Percentiles rank a stretch among this genome's conserved stretches.
phyloP scores from a whole-genome alignment of 495 filamentous ascomycete species.

The Penicillium verhagenii region DNA sequence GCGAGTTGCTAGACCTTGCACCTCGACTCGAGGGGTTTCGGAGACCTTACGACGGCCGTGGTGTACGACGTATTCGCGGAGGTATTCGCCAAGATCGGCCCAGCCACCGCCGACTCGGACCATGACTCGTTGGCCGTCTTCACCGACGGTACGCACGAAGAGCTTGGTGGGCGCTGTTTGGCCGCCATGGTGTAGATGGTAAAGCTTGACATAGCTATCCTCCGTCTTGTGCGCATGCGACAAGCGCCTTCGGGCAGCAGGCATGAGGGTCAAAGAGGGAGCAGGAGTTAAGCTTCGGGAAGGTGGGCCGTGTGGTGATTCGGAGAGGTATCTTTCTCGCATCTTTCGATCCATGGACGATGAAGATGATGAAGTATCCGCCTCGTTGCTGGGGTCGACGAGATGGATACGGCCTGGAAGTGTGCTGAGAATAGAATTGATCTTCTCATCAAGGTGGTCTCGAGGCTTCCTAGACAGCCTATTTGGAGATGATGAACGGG shows the following conservation, averaged over 20 bases:
- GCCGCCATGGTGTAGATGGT: constrained; percentile 83
- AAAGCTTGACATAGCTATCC: constrained; percentile 75
- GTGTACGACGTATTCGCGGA: constrained; percentile 89
- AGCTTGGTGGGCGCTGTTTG: constrained; percentile 87
- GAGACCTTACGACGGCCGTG: constrained; percentile 60
- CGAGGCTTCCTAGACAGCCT: constrained; percentile 46
- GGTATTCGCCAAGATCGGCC: constrained; percentile 91
- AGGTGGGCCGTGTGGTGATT: constrained; percentile 35
- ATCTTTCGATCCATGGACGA: constrained; percentile 40
- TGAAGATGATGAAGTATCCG: constrained; percentile 31
- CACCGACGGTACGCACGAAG: constrained; percentile 87
- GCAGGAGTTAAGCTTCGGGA: constrained; percentile 53
- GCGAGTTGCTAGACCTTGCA: constrained; percentile 38
- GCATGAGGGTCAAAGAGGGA: constrained; percentile 68
- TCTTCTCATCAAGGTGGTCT: constrained; percentile 78
- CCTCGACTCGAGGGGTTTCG: constrained; percentile 44
- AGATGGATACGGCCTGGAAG: constrained; percentile 81
- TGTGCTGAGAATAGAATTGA: constrained; percentile 75
- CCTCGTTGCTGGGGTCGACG: constrained; percentile 32
- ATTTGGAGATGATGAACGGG: constrained; percentile 32
- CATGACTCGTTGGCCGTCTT: constrained; percentile 91
- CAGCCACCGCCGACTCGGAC: constrained; percentile 95
- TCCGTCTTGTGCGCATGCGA: constrained; percentile 37
- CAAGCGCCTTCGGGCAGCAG: constrained; percentile 46
- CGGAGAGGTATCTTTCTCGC: constrained; percentile 32